These are phyloP conservation scores for Tolypocladium tundrense DNA, from an alignment of 2,329 filamentous ascomycete species.

Conservation along the genomic window DNA sequence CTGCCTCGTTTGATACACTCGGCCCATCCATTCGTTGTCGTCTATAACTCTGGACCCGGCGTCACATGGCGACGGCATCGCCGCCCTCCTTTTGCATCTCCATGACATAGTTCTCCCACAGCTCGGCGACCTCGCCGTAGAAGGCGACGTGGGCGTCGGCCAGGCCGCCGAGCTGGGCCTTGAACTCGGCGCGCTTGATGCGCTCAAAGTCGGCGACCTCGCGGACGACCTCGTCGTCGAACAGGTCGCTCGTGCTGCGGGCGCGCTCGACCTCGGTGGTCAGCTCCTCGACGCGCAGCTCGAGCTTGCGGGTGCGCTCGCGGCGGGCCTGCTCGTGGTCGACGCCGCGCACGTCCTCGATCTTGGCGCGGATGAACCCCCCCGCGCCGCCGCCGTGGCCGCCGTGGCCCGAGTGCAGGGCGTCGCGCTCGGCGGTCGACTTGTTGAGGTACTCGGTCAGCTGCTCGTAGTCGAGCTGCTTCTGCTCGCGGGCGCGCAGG, in stretches of 20 bases:
- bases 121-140: slow-evolving; percentile 67
- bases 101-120: slow-evolving; percentile 83
- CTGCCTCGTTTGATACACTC: background rate
- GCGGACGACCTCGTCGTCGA: slow-evolving; percentile 90
- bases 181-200: slow-evolving; percentile 91
- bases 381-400: slow-evolving; percentile 56
- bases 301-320: slow-evolving; percentile 79
- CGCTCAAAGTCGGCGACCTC: slow-evolving; percentile 92
- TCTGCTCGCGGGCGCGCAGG: slow-evolving; percentile 88
- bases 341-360: slow-evolving; percentile 92
- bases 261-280: slow-evolving; percentile 82
- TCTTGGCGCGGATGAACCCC: slow-evolving; percentile 82
- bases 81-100: slow-evolving; percentile 70
- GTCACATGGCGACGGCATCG: background rate
- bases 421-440: slow-evolving; percentile 76
- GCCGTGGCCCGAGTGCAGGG: slow-evolving; percentile 53
- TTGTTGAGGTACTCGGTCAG: slow-evolving; percentile 93
- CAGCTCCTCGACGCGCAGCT: slow-evolving; percentile 85
- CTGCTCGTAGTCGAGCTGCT: slow-evolving; percentile 95
- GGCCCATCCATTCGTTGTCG: background rate
- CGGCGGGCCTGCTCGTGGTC: slow-evolving; percentile 88
- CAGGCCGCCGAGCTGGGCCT: slow-evolving; percentile 70
- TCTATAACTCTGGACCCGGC: background rate
- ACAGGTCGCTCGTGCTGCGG: slow-evolving; percentile 78
- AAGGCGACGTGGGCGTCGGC: slow-evolving; percentile 82